Evolutionary conservation across 345 rosid genomes (phyloP), one percentile per base, ranked within the genome.

Genomic region (Eucalyptus leucophloia): DNA sequence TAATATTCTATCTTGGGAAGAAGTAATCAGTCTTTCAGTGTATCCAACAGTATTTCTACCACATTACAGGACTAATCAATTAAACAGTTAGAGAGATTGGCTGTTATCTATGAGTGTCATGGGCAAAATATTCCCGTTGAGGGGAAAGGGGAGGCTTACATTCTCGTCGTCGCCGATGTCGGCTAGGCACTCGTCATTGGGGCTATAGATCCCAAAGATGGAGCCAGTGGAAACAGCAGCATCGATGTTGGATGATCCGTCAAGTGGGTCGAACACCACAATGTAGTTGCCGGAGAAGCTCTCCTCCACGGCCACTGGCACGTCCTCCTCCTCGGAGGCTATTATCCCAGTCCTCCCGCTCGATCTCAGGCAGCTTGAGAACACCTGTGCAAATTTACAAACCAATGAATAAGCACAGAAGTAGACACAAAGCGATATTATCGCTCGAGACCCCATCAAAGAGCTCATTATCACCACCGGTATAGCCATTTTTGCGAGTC

Each of bases 201-300:
- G 99, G 92, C 96, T 97, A 91, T 98, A 96, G 65, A 98, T 96
- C 21, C 99, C 98, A 62, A 98, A 98, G 89, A 98, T 98, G 21
- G 99, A 98, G 87, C 99, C 99, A 13, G 99, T 98, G 89, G 99
- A 96, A 47, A 97, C 99, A 12, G 99, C 99, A 10, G 98, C 99
- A 89, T 97, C 99, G 45, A 97, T 95, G 95, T 98, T 97, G 90
- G 99, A 96, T 34, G 99, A 98, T 90, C 99, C 99, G 87, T 98
- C 99, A 26, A 98, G 99, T 8, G 98, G 99, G 89, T 98, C 98
- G 86, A 98, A 97, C 42, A 97, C 99, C 49, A 94, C 98, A 19
- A 98, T 95, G 90, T 97, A 98, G 94, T 98, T 98, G 9, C 98
- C 98, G 6, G 99, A 97, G 97, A 93, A 98, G 89, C 98, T 97